Conservation (phyloP, 1,284 basidiomycete species). For the Cystobasidium sp. region DNA sequence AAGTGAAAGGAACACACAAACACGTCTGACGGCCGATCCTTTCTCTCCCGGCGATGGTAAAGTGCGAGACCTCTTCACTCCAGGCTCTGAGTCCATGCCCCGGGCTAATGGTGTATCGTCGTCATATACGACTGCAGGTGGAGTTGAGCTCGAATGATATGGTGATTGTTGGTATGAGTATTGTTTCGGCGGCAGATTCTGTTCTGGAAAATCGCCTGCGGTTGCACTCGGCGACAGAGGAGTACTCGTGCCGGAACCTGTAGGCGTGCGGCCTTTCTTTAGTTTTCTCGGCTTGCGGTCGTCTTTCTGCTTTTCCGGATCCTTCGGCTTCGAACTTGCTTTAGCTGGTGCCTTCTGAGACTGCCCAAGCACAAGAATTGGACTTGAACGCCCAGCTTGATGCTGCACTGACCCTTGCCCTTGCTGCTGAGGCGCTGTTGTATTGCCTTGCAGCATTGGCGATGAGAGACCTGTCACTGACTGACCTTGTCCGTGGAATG, state of each 20-base stretch:
- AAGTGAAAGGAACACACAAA: constrained; percentile 37
- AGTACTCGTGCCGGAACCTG: constrained; percentile 20
- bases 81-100: constrained; percentile 7
- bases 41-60: constrained; percentile 24
- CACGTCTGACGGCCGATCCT: constrained; percentile 23
- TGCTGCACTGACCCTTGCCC: neutral
- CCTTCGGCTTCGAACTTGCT: constrained; percentile 16
- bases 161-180: neutral
- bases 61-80: constrained; percentile 37
- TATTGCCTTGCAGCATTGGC: neutral
- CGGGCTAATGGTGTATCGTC: constrained; percentile 26
- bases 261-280: constrained; percentile 39
- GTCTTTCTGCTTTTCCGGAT: neutral
- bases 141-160: constrained; percentile 25
- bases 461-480: neutral
- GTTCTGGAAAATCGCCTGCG: neutral
- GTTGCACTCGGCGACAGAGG: constrained; percentile 13
- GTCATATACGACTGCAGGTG: constrained; percentile 37
- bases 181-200: neutral
- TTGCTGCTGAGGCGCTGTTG: constrained; percentile 2
- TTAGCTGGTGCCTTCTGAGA: neutral
- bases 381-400: neutral
- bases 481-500: neutral
- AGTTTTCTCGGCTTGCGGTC: constrained; percentile 33
- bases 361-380: neutral